These are phyloP conservation scores for Bacidia gigantensis DNA, from an alignment of 495 filamentous ascomycete genomes.

Conservation along the genomic window DNA sequence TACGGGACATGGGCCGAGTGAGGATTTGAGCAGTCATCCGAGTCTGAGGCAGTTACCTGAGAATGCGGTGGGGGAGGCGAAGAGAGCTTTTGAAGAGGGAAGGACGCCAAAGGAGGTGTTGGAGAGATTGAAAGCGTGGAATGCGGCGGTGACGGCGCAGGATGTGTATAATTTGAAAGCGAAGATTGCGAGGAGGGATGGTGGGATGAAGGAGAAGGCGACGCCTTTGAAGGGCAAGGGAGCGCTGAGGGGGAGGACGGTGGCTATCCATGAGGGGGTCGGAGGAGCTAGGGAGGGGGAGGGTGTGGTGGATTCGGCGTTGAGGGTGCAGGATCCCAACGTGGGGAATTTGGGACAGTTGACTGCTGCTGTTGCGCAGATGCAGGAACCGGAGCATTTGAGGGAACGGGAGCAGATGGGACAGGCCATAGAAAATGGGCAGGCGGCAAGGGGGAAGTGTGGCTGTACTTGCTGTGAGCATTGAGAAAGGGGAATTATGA, in stretches of 20 bases:
- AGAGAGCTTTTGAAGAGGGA: conserved; percentile 9
- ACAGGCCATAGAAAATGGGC: neutral
- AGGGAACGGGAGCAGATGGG: neutral
- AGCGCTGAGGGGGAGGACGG: neutral
- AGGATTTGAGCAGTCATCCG: conserved; percentile 11
- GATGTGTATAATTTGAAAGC: conserved; percentile 19
- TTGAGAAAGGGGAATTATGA: neutral
- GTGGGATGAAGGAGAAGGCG: neutral
- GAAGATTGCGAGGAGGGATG: conserved; percentile 12
- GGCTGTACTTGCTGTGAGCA: conserved; percentile 4
- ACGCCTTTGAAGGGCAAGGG: neutral
- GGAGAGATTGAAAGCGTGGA: conserved; percentile 13
- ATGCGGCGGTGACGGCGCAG: conserved; percentile 15
- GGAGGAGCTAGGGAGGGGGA: neutral
- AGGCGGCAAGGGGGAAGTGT: neutral
- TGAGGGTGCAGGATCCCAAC: conserved; percentile 5
- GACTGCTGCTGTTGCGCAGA: conserved; percentile 6
- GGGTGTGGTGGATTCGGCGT: neutral
- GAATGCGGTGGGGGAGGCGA: conserved; percentile 12
- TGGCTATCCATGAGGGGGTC: neutral
- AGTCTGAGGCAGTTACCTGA: conserved; percentile 13
- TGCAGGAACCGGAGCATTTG: neutral
- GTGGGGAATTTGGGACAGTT: neutral
- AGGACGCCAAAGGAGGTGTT: conserved; percentile 18
- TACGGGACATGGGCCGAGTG: conserved; percentile 11